Evolutionary conservation across 129 eudicot genomes (phyloP), one percentile per base, ranked within the genome.

Genomic region (Sambucus nigra): DNA sequence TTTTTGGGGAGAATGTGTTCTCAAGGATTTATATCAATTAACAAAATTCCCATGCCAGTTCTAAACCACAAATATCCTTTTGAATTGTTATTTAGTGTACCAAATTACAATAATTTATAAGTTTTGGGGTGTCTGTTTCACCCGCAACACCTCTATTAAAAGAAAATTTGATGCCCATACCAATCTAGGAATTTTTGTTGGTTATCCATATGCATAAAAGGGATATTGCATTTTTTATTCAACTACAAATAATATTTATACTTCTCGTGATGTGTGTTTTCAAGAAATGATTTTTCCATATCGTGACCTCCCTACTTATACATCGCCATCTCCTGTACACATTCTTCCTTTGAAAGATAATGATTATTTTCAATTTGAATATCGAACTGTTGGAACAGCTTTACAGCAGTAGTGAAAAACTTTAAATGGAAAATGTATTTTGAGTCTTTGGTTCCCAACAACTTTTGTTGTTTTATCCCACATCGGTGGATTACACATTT

Each of bases 231-330:
- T 29, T 2, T 31, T 4, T 29, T 23, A 54, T 16, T 1, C 17
- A 1, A 9, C 28, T 22, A 15, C 35, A 8, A 17, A 17, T 8
- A 28, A 0, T 1, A 28, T 54, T 4, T 2, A 11, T 5, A 16
- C 39, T 21, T 54, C 59, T 0, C 44, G 59, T 0, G 59, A 27
- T 54, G 59, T 54, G n/a, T n/a, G n/a, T n/a, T n/a, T n/a, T n/a
- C n/a, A n/a, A n/a, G n/a, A n/a, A n/a, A n/a, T n/a, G n/a, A n/a
- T n/a, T n/a, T n/a, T n/a, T n/a, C n/a, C n/a, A n/a, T n/a, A n/a
- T n/a, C n/a, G n/a, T n/a, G n/a, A n/a, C n/a, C n/a, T n/a, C n/a
- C n/a, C n/a, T n/a, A n/a, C n/a, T n/a, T n/a, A n/a, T n/a, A n/a
- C n/a, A n/a, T n/a, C n/a, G n/a, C n/a, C n/a, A n/a, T n/a, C n/a